Evolutionary conservation across 1,284 basidiomycete genomes (phyloP).

Genomic region (Sporisorium exsertum): DNA sequence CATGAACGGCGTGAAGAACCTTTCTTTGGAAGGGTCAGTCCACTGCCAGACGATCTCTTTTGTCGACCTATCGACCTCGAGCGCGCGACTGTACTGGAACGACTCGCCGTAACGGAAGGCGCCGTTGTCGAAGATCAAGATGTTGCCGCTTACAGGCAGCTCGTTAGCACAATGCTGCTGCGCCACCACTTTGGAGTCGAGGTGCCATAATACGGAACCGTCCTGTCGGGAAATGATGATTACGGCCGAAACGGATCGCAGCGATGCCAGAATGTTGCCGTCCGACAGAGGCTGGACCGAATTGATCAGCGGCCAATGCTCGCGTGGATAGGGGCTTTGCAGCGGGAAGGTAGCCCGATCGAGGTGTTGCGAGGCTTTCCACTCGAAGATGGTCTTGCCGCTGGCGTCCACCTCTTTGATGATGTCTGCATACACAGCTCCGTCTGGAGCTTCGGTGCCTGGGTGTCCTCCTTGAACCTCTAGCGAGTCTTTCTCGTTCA

Average conservation of each 20-base stretch:
- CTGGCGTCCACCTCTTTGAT: slow-evolving; percentile 5
- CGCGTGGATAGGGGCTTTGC: slow-evolving; percentile 7
- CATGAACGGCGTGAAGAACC: slow-evolving; percentile 6
- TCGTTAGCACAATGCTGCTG: slow-evolving; percentile 6
- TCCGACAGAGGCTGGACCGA: slow-evolving; percentile 1
- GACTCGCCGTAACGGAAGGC: slow-evolving; percentile 3
- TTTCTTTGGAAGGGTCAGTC: slow-evolving; percentile 6
- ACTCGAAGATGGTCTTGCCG: slow-evolving; percentile 2
- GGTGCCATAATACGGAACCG: slow-evolving; percentile 2
- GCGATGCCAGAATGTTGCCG: slow-evolving; percentile 5
- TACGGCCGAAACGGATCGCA: slow-evolving; percentile 3
- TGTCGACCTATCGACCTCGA: slow-evolving; percentile 1
- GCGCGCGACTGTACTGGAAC: slow-evolving; percentile 5
- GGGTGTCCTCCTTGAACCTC: slow-evolving; percentile 6
- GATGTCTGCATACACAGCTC: slow-evolving; percentile 1
- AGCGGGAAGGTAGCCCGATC: neutral
- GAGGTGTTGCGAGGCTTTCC: slow-evolving; percentile 3
- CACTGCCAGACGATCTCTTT: slow-evolving; percentile 3
- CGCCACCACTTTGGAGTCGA: slow-evolving; percentile 4
- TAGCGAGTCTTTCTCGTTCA: neutral
- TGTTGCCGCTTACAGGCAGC: slow-evolving; percentile 6
- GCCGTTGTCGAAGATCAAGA: slow-evolving; percentile 6
- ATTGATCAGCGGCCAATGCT: slow-evolving; percentile 6
- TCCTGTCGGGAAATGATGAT: slow-evolving; percentile 4
- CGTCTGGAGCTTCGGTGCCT: slow-evolving; percentile 4